Evolutionary conservation across 164 flowering plant species (phyloP).

Genomic region (Platanus orientalis): DNA sequence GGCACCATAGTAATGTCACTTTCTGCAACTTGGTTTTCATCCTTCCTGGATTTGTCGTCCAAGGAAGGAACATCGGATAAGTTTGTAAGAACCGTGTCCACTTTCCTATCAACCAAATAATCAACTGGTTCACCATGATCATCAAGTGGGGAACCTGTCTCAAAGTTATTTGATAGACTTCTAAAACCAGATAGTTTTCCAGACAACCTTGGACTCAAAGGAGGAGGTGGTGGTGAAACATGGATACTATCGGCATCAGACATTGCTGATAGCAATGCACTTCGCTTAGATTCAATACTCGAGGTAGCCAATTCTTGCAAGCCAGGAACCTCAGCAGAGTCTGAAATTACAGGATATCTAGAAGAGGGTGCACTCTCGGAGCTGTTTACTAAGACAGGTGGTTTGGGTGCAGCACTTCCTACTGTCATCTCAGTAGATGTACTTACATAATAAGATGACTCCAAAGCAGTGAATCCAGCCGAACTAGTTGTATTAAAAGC

Average conservation of each 20-base stretch:
- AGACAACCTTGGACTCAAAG: constrained; percentile 67
- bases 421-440: constrained; percentile 27
- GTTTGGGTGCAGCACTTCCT: constrained; percentile 32
- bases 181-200: constrained; percentile 47
- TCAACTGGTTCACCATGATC: constrained; percentile 45
- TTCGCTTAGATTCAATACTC: constrained; percentile 33
- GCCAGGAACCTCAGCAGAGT: constrained; percentile 29
- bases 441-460: constrained; percentile 31
- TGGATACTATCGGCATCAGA: constrained; percentile 35
- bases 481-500: constrained; percentile 29
- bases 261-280: constrained; percentile 23
- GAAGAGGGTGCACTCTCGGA: constrained; percentile 30
- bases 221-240: constrained; percentile 47
- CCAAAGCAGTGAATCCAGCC: constrained; percentile 37
- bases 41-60: constrained; percentile 41
- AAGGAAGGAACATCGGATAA: constrained; percentile 36
- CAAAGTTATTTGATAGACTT: constrained; percentile 42
- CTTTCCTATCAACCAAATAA: constrained; percentile 55
- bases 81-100: constrained; percentile 33
- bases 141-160: constrained; percentile 31
- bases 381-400: constrained; percentile 19
- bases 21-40: constrained; percentile 36
- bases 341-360: constrained; percentile 29
- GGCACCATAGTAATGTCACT: constrained; percentile 39
- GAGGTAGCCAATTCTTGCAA: constrained; percentile 30